Evolutionary conservation across 768 basidiomycete species (phyloP), one percentile per base, ranked within the genome.

Genomic region (Termitomyces sp.): DNA sequence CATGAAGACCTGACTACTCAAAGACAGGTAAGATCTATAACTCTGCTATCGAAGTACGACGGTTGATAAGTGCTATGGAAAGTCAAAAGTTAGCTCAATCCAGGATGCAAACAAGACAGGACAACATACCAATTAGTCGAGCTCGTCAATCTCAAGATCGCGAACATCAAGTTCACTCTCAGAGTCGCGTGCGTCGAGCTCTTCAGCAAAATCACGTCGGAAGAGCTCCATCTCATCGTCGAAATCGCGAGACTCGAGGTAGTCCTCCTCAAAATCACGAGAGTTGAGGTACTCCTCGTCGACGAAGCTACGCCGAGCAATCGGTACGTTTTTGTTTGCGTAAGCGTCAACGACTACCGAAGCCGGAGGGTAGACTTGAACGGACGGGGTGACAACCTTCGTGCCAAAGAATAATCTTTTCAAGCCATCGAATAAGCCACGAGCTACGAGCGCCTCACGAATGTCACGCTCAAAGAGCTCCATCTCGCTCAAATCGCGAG

Each of bases 181-280:
- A 17, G 29, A 34, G 5, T 32, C 31, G 42, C 42, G 40, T 5
- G 19, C 21, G 21, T 44, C 43, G 10, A 45, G 29, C 31, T 54
- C 42, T 37, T 37, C 34, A 14, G 11, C 19, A 27, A 31, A 14
- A 19, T 29, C 42, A 11, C 43, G 53, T 16, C 37, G 16, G 53
- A 37, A 45, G 42, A 54, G 12, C 10, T 53, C 51, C 4, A 44
- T 27, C 32, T 45, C 53, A 8, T 21, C 53, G 27, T 54, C 53
- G 17, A 54, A 54, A 45, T 46, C 32, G 23, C 53, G 42, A 9
- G 54, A n/a, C 7, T 32, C 54, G 25, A 55, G 48, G 32, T 49
- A 34, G 14, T 51, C 50, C 7, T 49, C 31, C 35, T 37, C 35
- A 27, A 57, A 25, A 27, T 44, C 51, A 51, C 49, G 49, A 8